Base-by-base conservation (phyloP, 345 rosid genomes). In the Eutrema heterophyllum region DNA sequence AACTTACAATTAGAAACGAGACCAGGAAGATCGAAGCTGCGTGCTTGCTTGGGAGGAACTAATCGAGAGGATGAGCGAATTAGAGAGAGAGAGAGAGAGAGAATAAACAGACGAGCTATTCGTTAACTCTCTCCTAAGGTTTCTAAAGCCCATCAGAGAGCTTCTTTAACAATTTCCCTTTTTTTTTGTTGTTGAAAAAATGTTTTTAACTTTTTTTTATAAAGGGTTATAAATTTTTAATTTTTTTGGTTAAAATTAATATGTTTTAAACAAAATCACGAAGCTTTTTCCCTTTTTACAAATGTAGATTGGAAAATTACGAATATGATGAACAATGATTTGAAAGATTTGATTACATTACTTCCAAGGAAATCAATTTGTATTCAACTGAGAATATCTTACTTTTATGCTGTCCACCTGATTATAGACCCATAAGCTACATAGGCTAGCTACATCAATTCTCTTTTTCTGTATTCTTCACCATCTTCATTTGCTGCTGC, bases 11-110 rank as follows among this genome's bases (percentile, higher is more conserved):
- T 14, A 32, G 68, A 11, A 24, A 66, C 49, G n/a, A 43, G 32
- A 30, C 3, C 15, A 67, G 38, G 54, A 49, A 40, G 73, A 68
- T 67, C 38, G 36, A 56, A 56, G 59, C 13, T 46, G 73, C 60
- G 56, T 10, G 29, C 14, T 57, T 64, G 46, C 13, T 73, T 30
- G 38, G n/a, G 43, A 73, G 26, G 51, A 36, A 55, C 13, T 39
- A 46, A 10, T 45, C 51, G 50, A 73, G 39, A 43, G 11, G 45
- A 44, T 39, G 38, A 67, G 4, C 46, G 16, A 74, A 56, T 74
- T 51, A 64, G 67, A 36, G 57, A 44, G 6, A 65, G 72, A 41
- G 64, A 60, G 39, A 14, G 26, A 56, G 61, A 12, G 16, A 13
- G 4, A 35, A 11, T 12, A 18, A 35, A 10, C 15, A 14, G 57